phyloP scores from a whole-genome alignment of 2,329 filamentous ascomycete genomes.

The Colletotrichum higginsianum region DNA sequence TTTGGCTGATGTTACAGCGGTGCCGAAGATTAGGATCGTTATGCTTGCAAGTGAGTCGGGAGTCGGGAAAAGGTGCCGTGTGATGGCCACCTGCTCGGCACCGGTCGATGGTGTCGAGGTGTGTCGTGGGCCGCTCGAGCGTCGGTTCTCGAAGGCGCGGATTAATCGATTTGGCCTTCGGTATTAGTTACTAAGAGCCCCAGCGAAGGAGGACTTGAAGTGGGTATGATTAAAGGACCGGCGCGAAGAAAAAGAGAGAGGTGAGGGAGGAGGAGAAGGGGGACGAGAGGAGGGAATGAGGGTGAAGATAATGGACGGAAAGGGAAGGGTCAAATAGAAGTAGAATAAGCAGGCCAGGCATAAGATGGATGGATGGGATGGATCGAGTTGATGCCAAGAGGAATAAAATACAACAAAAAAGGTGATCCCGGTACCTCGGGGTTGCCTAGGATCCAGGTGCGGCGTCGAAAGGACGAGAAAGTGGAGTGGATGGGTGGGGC shows the following conservation, averaged over 20 bases:
- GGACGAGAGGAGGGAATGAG: background rate
- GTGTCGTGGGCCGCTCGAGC: background rate
- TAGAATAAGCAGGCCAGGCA: background rate
- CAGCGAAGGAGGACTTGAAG: background rate
- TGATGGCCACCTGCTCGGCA: conserved; percentile 17
- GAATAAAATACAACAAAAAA: conserved; percentile 14
- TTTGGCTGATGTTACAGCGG: conserved; percentile 7
- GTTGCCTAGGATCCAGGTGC: conserved; percentile 13
- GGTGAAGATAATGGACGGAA: conserved; percentile 1
- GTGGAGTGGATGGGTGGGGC: background rate
- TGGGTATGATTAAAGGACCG: conserved; percentile 24
- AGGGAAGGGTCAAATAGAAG: conserved; percentile 2
- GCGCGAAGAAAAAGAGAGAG: conserved; percentile 13
- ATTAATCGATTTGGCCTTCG: background rate
- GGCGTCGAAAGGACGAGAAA: background rate
- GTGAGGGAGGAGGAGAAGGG: background rate
- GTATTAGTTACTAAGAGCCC: conserved; percentile 30
- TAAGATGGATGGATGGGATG: conserved; percentile 24
- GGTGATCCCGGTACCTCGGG: conserved; percentile 35
- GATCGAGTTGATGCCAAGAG: conserved; percentile 12
- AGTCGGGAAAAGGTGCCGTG: background rate
- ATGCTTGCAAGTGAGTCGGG: conserved; percentile 22
- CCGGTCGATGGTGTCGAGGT: conserved; percentile 4
- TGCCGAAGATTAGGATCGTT: background rate
- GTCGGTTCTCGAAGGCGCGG: conserved; percentile 6